Percentiles rank a stretch among this genome's conserved stretches.
These are phyloP conservation scores for Colletotrichum spinosum DNA, from an alignment of 2,329 filamentous ascomycete species.

Conservation along the genomic window DNA sequence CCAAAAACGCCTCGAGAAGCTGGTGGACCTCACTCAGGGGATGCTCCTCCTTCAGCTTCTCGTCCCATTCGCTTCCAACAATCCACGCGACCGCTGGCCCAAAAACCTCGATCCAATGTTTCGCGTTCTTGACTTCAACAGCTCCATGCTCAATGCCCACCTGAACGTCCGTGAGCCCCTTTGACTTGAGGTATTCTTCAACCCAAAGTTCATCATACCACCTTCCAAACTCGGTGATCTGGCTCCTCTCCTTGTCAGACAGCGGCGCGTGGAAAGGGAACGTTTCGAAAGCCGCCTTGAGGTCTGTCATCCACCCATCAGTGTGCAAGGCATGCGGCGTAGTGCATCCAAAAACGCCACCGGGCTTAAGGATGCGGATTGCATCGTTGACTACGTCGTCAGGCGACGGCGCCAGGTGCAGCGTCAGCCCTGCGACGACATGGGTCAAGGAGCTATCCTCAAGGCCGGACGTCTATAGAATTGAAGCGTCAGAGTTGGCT, in stretches of 20 bases:
- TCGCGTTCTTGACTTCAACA: neutral
- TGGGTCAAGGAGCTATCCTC: slow-evolving; percentile 55
- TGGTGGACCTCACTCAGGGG: neutral
- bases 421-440: slow-evolving; percentile 58
- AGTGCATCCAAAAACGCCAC: slow-evolving; percentile 6
- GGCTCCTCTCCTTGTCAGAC: neutral
- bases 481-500: neutral
- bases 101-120: neutral
- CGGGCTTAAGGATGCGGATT: neutral
- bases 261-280: neutral
- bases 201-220: slow-evolving; percentile 15
- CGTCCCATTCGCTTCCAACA: neutral
- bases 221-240: neutral
- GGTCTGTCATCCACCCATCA: slow-evolving; percentile 1
- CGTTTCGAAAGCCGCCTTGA: neutral
- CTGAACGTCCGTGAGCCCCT: neutral
- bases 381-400: slow-evolving; percentile 30
- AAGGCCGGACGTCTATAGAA: slow-evolving; percentile 52
- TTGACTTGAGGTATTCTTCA: neutral
- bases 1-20: neutral
- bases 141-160: neutral
- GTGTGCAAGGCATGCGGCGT: slow-evolving; percentile 2
- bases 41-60: neutral
- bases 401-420: slow-evolving; percentile 59
- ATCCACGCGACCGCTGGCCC: neutral